Percentiles rank a stretch among this genome's conserved stretches.
Evolutionary conservation across 2,329 filamentous ascomycete genomes (phyloP).

Genomic region (Bipolaris oryzae): DNA sequence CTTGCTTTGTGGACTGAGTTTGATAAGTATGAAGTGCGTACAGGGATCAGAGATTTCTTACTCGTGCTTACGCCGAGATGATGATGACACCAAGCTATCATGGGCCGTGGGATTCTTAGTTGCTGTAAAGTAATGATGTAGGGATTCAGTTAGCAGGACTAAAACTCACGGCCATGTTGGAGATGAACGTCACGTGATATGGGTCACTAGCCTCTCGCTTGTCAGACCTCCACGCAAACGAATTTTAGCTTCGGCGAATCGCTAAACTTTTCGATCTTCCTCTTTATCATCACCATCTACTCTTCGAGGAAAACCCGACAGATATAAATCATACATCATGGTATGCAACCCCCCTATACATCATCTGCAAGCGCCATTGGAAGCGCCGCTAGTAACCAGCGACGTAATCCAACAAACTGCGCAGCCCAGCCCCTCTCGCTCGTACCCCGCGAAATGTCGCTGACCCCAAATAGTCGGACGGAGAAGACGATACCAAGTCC

Average conservation of each 20-base stretch:
- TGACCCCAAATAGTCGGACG: constrained; percentile 79
- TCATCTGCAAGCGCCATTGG: neutral
- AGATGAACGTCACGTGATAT: neutral
- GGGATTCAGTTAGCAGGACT: neutral
- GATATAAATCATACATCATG: constrained; percentile 49
- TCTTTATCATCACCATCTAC: constrained; percentile 31
- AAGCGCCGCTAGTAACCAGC: neutral
- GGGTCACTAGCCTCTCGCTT: constrained; percentile 8
- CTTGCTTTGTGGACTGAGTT: neutral
- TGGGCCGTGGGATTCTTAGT: too few species aligned
- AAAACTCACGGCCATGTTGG: neutral
- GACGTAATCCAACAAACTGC: neutral
- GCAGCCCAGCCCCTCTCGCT: constrained; percentile 7
- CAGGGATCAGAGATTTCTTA: neutral
- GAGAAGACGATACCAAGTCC: constrained; percentile 99
- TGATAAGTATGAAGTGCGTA: neutral
- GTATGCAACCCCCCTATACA: constrained; percentile 29
- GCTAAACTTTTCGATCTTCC: constrained; percentile 24
- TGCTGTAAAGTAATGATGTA: neutral
- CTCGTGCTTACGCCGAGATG: neutral
- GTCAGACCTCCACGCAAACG: constrained; percentile 11
- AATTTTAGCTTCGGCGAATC: constrained; percentile 23
- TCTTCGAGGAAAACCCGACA: constrained; percentile 56
- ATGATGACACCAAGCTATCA: too few species aligned
- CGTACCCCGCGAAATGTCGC: constrained; percentile 1